Base-by-base conservation (phyloP, 2,329 filamentous ascomycete species). In the Eurotiales sp. region DNA sequence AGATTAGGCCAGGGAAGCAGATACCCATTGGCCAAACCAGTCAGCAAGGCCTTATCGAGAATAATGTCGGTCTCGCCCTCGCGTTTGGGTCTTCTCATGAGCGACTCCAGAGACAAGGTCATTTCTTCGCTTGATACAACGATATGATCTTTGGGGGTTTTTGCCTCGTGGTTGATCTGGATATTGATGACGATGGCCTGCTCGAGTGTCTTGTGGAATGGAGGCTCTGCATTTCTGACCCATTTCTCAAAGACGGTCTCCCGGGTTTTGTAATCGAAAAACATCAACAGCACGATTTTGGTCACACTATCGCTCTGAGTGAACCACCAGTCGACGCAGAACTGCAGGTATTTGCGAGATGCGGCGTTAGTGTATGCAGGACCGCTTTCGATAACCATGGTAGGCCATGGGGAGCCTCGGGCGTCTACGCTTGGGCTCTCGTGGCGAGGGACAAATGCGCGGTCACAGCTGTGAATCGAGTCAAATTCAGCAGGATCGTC, bases 271-370 rank as follows among this genome's bases (percentile, higher is more conserved):
- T 52, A 43, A 32, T 52, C 39, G 32, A 52, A 52, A 39, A 30
- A 48, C 37, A 52, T 46, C 15, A 52, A 2, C 2, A 52, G 4
- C 1, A 52, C 50, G 21, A 43, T 27, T 12, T 48, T 48, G 3
- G 45, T 49, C 2, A 36, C 22, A 1, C 45, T 23, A 10, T 32
- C 11, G n/a, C 45, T 52, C 34, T 49, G 50, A 2, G 45, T 29
- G 17, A 52, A 52, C 50, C 50, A 52, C 50, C 50, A 52, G 37
- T 52, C 45, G 4, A 36, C 50, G n/a, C 37, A 36, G 19, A 43
- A 48, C 11, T 52, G 30, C 8, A 52, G 10, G 17, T 48, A 48
- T 4, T 17, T 30, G 6, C 50, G 45, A 17, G 50, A 44, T 3
- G 50, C 45, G 19, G 23, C 4, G 32, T 52, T 52, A 30, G 23